Conservation (phyloP, 129 eudicot genomes). For the Saussurea involucrata region DNA sequence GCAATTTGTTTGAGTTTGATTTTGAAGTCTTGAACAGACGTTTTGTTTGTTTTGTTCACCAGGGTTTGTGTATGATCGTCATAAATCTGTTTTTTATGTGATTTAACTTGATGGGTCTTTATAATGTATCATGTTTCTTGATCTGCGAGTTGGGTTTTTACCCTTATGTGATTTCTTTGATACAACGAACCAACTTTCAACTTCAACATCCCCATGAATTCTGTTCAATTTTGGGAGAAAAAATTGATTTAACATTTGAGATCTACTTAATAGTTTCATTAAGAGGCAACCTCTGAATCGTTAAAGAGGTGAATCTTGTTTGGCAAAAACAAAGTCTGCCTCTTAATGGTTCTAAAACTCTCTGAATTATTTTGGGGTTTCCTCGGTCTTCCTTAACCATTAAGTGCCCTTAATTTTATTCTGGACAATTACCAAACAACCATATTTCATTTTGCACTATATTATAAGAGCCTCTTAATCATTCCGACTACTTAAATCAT, state of each 20-base stretch:
- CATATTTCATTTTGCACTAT: too few species aligned
- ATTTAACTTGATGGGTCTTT: conserved; percentile 15
- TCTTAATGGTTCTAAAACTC: too few species aligned
- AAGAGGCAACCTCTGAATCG: too few species aligned
- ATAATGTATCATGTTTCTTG: not conserved
- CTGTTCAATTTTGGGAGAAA: not conserved
- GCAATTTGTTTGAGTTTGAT: conserved; percentile 1
- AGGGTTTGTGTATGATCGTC: not conserved
- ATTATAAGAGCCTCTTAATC: too few species aligned
- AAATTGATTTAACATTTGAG: not conserved
- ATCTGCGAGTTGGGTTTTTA: not conserved
- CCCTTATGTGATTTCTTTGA: not conserved
- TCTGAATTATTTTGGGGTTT: too few species aligned
- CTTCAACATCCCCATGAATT: not conserved
- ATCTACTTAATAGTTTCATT: too few species aligned
- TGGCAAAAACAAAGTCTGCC: too few species aligned
- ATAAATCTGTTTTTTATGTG: not conserved
- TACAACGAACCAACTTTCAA: not conserved
- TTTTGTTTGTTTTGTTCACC: not conserved
- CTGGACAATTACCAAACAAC: too few species aligned
- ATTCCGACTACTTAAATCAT: too few species aligned
- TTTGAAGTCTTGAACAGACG: not conserved
- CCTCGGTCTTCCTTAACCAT: too few species aligned
- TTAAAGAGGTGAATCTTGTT: too few species aligned
- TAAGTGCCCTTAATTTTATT: too few species aligned